Base-by-base conservation (phyloP, 2,329 filamentous ascomycete genomes). In the Fusarium tupiense region DNA sequence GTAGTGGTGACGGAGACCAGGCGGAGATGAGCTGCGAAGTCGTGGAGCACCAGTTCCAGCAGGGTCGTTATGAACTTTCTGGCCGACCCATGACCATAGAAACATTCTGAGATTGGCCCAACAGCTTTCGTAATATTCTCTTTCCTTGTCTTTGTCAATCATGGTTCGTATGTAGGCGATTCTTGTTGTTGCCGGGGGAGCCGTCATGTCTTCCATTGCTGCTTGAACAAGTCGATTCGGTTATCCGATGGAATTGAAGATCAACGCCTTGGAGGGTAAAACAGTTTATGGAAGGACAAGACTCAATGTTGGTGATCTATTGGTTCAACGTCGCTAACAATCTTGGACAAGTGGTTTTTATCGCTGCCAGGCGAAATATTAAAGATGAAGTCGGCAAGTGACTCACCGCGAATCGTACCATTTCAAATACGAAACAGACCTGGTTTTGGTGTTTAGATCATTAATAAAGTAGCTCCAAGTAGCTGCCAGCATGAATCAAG, bases 131-230 rank as follows among this genome's bases (percentile, higher is more conserved):
- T 17, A 20, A 4, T 64, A 43, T 6, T 69, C 17, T 3, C 13
- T 1, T 10, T 29, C 12, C 0, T 12, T 11, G 3, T 49, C 22
- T 22, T 43, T 64, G 12, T 69, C 43, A 0, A 40, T 22, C 1
- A 69, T 20, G 1, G 43, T 50, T 2, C 64, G 64, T 10, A 69
- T 20, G 20, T 69, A 69, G 9, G 66, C 66, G 0, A 43, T 37
- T 26, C 66, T 69, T 16, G 33, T 3, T 7, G 33, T 31, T 5
- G n/a, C 9, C 8, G n/a, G 5, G 6, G 2, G 0, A 22, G 11
- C 11, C 9, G 4, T 5, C 2, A 3, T 0, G n/a, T 46, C 20
- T 8, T 40, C 10, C 66, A 69, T 64, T 2, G 19, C 4, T 24
- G 1, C 9, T 33, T 1, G 10, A 19, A 16, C 1, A 38, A 8